phyloP scores from a whole-genome alignment of 2,329 filamentous ascomycete genomes.

The Apiospora saccharicola region DNA sequence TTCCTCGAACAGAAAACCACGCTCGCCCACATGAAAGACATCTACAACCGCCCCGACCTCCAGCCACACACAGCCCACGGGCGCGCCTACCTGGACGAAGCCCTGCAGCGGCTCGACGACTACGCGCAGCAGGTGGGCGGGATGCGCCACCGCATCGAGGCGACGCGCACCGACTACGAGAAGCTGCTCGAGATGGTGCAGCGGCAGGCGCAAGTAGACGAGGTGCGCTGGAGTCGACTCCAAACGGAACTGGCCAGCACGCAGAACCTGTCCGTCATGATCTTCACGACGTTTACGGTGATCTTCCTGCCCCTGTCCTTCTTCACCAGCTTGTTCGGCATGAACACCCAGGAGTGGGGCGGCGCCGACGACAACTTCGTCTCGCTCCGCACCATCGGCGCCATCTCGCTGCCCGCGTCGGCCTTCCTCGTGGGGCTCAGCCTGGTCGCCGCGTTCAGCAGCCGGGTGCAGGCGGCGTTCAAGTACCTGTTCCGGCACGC shows the following conservation, averaged over 20 bases:
- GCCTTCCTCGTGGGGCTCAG: conserved; percentile 56
- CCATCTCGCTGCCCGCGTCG: conserved; percentile 57
- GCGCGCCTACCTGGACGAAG: conserved; percentile 59
- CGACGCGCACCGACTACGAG: conserved; percentile 68
- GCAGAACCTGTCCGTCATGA: conserved; percentile 70
- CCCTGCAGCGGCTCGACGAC: conserved; percentile 59
- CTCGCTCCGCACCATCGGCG: conserved; percentile 53
- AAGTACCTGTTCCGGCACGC: conserved; percentile 35
- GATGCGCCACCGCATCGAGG: conserved; percentile 65
- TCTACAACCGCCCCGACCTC: conserved; percentile 52
- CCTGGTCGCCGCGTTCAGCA: conserved; percentile 64
- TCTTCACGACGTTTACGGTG: conserved; percentile 70
- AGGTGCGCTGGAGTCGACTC: conserved; percentile 67
- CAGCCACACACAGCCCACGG: conserved; percentile 53
- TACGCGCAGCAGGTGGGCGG: conserved; percentile 62
- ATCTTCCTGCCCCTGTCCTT: conserved; percentile 71
- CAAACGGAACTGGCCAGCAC: conserved; percentile 69
- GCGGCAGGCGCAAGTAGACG: conserved; percentile 71
- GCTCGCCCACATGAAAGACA: conserved; percentile 55
- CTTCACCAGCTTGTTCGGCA: conserved; percentile 71
- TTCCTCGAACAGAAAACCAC: conserved; percentile 64
- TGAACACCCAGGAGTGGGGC: conserved; percentile 70
- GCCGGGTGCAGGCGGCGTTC: conserved; percentile 47
- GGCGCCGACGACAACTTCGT: conserved; percentile 50
- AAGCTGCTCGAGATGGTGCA: conserved; percentile 73